Conservation (phyloP, 129 eudicot species). For the Chrysanthemum lavandulifolium region DNA sequence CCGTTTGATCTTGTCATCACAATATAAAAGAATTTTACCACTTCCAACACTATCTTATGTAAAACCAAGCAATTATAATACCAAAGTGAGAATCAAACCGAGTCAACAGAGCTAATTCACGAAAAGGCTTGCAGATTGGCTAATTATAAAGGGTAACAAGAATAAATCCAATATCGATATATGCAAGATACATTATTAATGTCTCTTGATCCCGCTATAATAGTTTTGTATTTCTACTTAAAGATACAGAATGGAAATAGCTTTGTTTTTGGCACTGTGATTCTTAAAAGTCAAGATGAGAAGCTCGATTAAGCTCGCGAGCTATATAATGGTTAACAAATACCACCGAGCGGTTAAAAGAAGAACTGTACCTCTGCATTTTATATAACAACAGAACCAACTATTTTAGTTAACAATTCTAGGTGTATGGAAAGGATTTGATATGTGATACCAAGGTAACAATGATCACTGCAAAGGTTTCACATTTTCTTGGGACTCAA, state of each 20-base stretch:
- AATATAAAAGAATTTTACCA: neutral
- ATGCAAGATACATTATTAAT: neutral
- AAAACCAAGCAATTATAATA: slow-evolving; percentile 12
- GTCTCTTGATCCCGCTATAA: neutral
- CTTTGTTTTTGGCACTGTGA: neutral
- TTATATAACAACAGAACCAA: neutral
- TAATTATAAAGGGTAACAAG: neutral
- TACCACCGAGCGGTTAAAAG: neutral
- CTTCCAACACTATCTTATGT: slow-evolving; percentile 8
- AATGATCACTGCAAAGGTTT: slow-evolving; percentile 78
- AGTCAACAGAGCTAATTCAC: neutral
- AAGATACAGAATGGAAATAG: neutral
- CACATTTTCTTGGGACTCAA: slow-evolving; percentile 64
- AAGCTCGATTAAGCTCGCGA: neutral
- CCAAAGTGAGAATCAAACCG: slow-evolving; percentile 6
- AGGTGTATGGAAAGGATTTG: slow-evolving; percentile 8
- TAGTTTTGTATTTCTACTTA: neutral
- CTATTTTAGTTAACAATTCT: neutral
- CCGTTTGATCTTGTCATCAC: no score
- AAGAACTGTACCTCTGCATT: neutral
- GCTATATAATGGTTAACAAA: neutral
- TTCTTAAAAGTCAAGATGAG: neutral
- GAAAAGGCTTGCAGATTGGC: neutral
- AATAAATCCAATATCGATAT: neutral
- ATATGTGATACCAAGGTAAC: slow-evolving; percentile 64